These are phyloP conservation scores for Sarocladium strictum DNA, from an alignment of 2,329 filamentous ascomycete species.

Conservation along the genomic window DNA sequence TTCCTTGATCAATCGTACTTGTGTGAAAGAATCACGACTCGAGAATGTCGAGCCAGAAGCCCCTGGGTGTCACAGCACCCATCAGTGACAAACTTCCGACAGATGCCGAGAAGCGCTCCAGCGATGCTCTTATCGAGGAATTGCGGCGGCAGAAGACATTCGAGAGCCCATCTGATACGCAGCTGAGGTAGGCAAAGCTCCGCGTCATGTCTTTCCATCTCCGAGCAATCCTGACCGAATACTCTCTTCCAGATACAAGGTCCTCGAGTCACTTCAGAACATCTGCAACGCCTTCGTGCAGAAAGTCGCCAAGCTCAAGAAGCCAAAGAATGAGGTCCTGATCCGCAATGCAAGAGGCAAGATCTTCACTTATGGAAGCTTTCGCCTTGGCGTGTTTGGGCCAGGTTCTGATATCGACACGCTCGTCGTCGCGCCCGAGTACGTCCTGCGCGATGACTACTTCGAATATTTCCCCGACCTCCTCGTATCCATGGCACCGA, in stretches of 20 bases:
- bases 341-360: slow-evolving; percentile 83
- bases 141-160: slow-evolving; percentile 88
- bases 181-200: slow-evolving; percentile 59
- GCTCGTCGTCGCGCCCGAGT: slow-evolving; percentile 83
- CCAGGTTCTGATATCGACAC: slow-evolving; percentile 98
- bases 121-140: slow-evolving; percentile 75
- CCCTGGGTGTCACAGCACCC: slow-evolving; percentile 70
- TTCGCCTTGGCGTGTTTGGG: slow-evolving; percentile 86
- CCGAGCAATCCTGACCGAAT: neutral
- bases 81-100: slow-evolving; percentile 76
- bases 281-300: slow-evolving; percentile 85
- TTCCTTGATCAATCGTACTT: no score
- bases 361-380: slow-evolving; percentile 95
- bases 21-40: no score
- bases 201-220: neutral
- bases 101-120: slow-evolving; percentile 67
- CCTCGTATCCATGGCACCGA: slow-evolving; percentile 67
- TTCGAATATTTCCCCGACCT: slow-evolving; percentile 82
- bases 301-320: slow-evolving; percentile 68
- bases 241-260: slow-evolving; percentile 49
- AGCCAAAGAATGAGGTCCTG: slow-evolving; percentile 65
- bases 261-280: slow-evolving; percentile 69
- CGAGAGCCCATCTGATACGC: slow-evolving; percentile 74
- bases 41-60: slow-evolving; percentile 31
- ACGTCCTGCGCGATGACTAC: slow-evolving; percentile 84